Evolutionary conservation across 805 yeast genomes (phyloP).

Genomic region (Kodamaea leandrae): DNA sequence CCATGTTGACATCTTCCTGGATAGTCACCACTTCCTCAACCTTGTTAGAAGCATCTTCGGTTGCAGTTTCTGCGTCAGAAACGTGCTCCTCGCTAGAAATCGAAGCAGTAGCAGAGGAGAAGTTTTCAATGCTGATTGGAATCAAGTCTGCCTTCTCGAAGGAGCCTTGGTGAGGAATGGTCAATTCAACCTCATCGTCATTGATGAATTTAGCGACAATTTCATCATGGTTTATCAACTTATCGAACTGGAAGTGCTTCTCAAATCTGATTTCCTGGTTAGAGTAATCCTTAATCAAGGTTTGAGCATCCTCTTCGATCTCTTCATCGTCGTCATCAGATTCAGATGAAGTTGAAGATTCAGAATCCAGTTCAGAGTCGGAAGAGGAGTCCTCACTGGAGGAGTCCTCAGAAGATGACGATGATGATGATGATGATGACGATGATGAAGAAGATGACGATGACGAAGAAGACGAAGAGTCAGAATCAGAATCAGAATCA

Average conservation of each 20-base stretch:
- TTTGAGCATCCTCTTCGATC: constrained; percentile 38
- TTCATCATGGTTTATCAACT: constrained; percentile 34
- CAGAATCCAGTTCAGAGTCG: constrained; percentile 16
- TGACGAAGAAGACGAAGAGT: constrained; percentile 15
- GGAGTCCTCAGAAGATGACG: neutral
- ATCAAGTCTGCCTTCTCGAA: constrained; percentile 7
- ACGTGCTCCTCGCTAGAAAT: constrained; percentile 14
- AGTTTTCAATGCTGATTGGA: constrained; percentile 18
- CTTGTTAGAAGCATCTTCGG: constrained; percentile 6
- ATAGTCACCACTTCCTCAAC: constrained; percentile 2
- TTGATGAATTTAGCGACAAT: constrained; percentile 38
- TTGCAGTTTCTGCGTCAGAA: constrained; percentile 12
- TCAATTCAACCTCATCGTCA: constrained; percentile 41
- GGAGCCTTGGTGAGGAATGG: constrained; percentile 35
- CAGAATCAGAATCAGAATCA: constrained; percentile 12
- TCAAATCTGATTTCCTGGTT: constrained; percentile 42
- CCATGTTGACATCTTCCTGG: constrained; percentile 1
- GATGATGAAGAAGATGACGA: constrained; percentile 15
- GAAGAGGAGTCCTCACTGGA: constrained; percentile 11
- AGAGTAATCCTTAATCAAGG: constrained; percentile 35
- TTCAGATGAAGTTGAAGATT: constrained; percentile 16
- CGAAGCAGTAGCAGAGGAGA: constrained; percentile 27
- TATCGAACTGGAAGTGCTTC: constrained; percentile 43
- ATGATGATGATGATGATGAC: constrained; percentile 5
- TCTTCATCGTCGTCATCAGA: constrained; percentile 31